A percentile compares a stretch with the other conserved stretches of the same genome.
Conservation (phyloP, 768 basidiomycete species). For the Trametes coccinea region DNA sequence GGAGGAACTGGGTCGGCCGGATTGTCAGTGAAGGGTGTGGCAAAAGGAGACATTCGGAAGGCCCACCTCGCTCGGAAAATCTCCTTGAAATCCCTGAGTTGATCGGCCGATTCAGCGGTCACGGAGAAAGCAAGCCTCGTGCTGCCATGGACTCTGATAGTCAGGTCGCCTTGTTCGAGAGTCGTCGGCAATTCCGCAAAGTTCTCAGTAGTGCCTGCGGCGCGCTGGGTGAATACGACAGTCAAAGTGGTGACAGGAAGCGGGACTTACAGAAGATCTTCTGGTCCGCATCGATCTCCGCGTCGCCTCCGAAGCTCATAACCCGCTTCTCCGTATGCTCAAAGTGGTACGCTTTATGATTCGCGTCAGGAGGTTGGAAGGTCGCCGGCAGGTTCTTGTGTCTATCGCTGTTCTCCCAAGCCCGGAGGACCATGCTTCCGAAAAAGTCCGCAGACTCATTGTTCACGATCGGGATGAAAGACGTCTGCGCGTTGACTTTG, state of each 20-base stretch:
- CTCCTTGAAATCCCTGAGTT: too few species aligned
- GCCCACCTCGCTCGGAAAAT: too few species aligned
- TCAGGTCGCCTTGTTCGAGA: constrained; percentile 25
- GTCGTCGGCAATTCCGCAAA: constrained; percentile 30
- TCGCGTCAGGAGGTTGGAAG: constrained; percentile 20
- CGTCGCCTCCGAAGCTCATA: constrained; percentile 26
- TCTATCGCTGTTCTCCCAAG: constrained; percentile 28
- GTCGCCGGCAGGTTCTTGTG: constrained; percentile 24
- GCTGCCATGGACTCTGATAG: constrained; percentile 31
- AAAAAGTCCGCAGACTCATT: constrained; percentile 16
- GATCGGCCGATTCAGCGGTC: neutral
- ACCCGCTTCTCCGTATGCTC: constrained; percentile 30
- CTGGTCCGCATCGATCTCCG: constrained; percentile 21
- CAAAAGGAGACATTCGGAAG: too few species aligned
- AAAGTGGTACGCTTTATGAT: constrained; percentile 28
- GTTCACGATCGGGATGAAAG: constrained; percentile 25
- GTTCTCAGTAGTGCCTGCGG: constrained; percentile 31
- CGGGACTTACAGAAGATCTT: constrained; percentile 22
- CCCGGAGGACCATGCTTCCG: constrained; percentile 23
- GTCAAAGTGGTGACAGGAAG: neutral
- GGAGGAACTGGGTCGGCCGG: constrained; percentile 25
- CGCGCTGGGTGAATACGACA: neutral
- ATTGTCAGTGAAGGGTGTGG: neutral
- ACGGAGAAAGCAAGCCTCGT: constrained; percentile 22
- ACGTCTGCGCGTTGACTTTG: constrained; percentile 30